A percentile compares a stretch with the other conserved stretches of the same genome.
Conservation (phyloP, 2,329 filamentous ascomycete species). For the Fusarium pseudonygamai region DNA sequence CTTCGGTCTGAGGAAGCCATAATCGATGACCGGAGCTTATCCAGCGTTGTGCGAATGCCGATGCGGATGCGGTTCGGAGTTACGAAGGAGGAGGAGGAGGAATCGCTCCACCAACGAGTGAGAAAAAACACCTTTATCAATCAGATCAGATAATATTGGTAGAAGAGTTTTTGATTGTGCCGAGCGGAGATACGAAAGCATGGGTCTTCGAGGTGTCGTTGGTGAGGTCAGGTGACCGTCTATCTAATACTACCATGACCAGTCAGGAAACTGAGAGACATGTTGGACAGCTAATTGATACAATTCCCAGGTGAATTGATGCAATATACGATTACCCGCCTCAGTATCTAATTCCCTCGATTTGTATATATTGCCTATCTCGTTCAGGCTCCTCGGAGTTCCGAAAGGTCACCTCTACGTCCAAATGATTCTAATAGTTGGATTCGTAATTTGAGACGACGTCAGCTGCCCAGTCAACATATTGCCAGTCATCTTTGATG, state of each 20-base stretch:
- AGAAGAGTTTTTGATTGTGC: conserved; percentile 43
- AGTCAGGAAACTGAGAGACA: background rate
- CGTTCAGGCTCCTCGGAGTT: background rate
- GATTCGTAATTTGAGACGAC: background rate
- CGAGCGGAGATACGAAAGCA: conserved; percentile 48
- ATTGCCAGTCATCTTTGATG: no score
- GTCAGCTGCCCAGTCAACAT: background rate
- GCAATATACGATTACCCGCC: background rate
- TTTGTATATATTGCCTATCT: background rate
- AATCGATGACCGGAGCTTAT: conserved; percentile 22
- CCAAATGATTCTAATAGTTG: background rate
- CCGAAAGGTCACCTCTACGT: background rate
- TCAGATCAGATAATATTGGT: conserved; percentile 51
- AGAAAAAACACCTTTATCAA: conserved; percentile 51
- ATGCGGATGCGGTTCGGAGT: conserved; percentile 45
- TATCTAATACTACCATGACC: background rate
- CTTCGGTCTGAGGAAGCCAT: conserved; percentile 49
- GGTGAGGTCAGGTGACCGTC: conserved; percentile 12
- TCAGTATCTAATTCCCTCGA: background rate
- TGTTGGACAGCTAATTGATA: background rate
- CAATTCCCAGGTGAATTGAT: background rate
- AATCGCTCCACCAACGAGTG: conserved; percentile 39
- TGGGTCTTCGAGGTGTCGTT: background rate
- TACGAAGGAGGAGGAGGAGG: conserved; percentile 45
- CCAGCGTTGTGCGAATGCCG: conserved; percentile 33